phyloP scores from a whole-genome alignment of 2,329 filamentous ascomycete genomes.

The Talaromyces sp. region DNA sequence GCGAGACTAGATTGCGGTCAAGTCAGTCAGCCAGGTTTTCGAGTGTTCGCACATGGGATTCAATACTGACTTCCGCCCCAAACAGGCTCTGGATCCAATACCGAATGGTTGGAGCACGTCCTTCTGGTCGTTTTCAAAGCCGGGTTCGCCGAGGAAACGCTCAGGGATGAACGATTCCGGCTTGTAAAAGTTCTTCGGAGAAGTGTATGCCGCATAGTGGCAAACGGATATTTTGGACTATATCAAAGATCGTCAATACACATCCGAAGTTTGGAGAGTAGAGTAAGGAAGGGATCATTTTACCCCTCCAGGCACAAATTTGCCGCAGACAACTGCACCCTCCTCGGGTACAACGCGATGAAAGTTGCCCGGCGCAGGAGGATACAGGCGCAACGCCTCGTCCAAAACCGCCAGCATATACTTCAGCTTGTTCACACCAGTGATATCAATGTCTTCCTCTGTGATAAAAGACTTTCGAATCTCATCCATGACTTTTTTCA shows the following conservation, averaged over 20 bases:
- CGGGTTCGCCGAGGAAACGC: background rate
- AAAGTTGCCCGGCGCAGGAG: constrained; percentile 31
- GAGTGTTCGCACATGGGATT: background rate
- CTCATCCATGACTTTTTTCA: background rate
- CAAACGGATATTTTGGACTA: background rate
- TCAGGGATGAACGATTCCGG: background rate
- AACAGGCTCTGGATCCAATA: background rate
- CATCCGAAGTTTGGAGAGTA: background rate
- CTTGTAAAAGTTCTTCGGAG: background rate
- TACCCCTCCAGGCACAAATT: constrained; percentile 10
- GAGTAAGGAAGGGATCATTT: background rate
- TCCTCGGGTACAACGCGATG: constrained; percentile 23
- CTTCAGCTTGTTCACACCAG: background rate
- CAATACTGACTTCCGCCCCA: background rate
- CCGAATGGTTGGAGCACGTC: background rate
- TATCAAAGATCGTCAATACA: background rate
- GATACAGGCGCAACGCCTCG: constrained; percentile 44
- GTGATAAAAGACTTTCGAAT: background rate
- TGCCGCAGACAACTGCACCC: constrained; percentile 11
- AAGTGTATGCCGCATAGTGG: background rate
- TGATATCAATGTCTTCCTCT: background rate
- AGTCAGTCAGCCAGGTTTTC: background rate
- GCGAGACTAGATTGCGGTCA: background rate
- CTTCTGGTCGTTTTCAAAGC: background rate
- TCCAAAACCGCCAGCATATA: constrained; percentile 42